Conservation (phyloP, 2,329 filamentous ascomycete species). For the Ustulina deusta region DNA sequence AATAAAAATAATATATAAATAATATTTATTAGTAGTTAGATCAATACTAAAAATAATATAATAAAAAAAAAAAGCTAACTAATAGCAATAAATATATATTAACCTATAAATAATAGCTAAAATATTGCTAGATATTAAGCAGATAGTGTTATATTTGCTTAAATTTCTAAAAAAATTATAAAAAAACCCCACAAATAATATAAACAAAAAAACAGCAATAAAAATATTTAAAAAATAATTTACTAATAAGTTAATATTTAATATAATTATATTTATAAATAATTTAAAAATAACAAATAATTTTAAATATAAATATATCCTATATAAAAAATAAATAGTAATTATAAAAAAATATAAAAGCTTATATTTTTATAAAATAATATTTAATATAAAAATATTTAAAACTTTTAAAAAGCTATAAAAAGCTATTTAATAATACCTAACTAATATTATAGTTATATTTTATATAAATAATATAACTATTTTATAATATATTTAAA, state of each 20-base stretch:
- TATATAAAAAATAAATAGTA: constrained; percentile 18
- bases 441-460: constrained; percentile 12
- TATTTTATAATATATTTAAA: neutral
- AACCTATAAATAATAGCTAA: too few relatives aligned
- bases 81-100: too few relatives aligned
- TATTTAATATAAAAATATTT: constrained; percentile 4
- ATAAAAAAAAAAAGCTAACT: too few relatives aligned
- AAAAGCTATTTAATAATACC: constrained; percentile 3
- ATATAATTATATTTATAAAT: constrained; percentile 18
- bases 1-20: too few relatives aligned
- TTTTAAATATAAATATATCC: neutral
- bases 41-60: too few relatives aligned
- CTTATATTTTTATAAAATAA: neutral
- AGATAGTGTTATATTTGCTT: constrained; percentile 7
- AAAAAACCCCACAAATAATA: neutral
- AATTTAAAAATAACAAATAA: constrained; percentile 9
- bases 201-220: constrained; percentile 10
- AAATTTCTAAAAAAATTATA: constrained; percentile 7
- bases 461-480: constrained; percentile 12
- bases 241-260: neutral
- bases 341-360: neutral
- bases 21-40: too few relatives aligned
- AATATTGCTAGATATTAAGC: too few relatives aligned
- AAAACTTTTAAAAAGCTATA: constrained; percentile 5
- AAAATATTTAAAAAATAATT: constrained; percentile 24